These are phyloP conservation scores for Paxillus ammoniavirescens DNA, from an alignment of 768 basidiomycete genomes.

Conservation along the genomic window DNA sequence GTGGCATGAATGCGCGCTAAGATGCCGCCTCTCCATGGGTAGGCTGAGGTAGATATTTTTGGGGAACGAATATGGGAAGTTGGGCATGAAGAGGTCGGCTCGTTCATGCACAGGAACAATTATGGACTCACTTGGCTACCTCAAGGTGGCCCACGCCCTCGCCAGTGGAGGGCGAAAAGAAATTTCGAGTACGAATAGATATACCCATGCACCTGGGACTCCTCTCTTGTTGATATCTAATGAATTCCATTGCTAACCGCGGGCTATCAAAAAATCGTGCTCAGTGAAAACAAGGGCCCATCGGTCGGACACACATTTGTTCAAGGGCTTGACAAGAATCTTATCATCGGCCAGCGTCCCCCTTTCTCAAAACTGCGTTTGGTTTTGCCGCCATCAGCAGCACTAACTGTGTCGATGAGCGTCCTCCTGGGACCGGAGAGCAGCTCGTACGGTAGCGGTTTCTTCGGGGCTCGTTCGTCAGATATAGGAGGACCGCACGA, in stretches of 20 bases:
- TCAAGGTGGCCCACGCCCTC: too few relatives aligned
- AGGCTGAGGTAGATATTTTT: too few relatives aligned
- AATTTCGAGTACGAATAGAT: too few relatives aligned
- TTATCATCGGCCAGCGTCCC: slow-evolving; percentile 86
- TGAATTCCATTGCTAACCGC: slow-evolving; percentile 62
- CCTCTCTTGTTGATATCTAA: slow-evolving; percentile 42
- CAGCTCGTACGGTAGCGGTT: slow-evolving; percentile 80
- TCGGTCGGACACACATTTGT: slow-evolving; percentile 56
- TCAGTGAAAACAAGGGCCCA: background rate
- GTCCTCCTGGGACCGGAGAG: slow-evolving; percentile 85
- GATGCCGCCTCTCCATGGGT: too few relatives aligned
- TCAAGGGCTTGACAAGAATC: slow-evolving; percentile 81
- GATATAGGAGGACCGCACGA: background rate
- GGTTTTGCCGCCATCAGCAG: slow-evolving; percentile 74
- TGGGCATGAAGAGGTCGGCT: too few relatives aligned
- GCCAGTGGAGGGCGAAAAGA: too few relatives aligned
- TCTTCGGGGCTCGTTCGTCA: slow-evolving; percentile 42
- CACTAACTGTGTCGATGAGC: slow-evolving; percentile 80
- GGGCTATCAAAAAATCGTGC: slow-evolving; percentile 41
- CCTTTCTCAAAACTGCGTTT: slow-evolving; percentile 91
- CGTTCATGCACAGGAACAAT: too few relatives aligned
- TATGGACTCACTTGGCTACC: too few relatives aligned
- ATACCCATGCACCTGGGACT: too few relatives aligned
- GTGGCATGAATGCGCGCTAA: too few relatives aligned
- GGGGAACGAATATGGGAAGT: too few relatives aligned